phyloP scores from a whole-genome alignment of 2,329 filamentous ascomycete species.

The Aspergillus udagawae region DNA sequence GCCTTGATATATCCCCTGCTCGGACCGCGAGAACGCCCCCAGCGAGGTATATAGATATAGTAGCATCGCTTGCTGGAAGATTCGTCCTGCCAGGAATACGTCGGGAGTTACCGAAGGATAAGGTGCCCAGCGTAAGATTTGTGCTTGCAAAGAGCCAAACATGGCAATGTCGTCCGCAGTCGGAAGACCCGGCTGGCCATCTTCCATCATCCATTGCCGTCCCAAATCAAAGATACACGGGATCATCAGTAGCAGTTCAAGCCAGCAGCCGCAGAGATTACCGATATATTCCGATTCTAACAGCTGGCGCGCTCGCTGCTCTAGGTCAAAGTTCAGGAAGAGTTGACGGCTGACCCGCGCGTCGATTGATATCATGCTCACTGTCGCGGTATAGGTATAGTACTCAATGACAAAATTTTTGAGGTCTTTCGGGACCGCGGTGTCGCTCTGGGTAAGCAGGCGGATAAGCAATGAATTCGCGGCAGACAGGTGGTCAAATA shows the following conservation, averaged over 20 bases:
- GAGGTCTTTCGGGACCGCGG: conserved; percentile 34
- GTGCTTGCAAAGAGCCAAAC: conserved; percentile 42
- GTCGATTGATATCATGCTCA: conserved; percentile 47
- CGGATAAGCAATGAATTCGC: conserved; percentile 42
- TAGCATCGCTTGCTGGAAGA: conserved; percentile 46
- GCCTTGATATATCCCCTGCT: conserved; percentile 24
- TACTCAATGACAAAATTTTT: conserved; percentile 48
- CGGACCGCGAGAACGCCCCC: conserved; percentile 19
- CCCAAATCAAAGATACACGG: conserved; percentile 30
- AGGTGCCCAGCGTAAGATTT: conserved; percentile 41
- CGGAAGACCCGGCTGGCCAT: conserved; percentile 21
- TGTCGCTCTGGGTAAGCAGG: conserved; percentile 32
- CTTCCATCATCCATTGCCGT: conserved; percentile 31
- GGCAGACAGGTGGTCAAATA: conserved; percentile 46
- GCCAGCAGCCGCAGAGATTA: conserved; percentile 29
- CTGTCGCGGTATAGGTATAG: conserved; percentile 46
- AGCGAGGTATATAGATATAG: conserved; percentile 39
- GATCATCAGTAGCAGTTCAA: conserved; percentile 27
- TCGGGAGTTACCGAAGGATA: conserved; percentile 32
- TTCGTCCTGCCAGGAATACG: conserved; percentile 39
- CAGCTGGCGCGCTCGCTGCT: conserved; percentile 31
- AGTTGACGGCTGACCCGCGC: conserved; percentile 26
- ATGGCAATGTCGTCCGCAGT: conserved; percentile 43
- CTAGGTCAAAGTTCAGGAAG: conserved; percentile 41
- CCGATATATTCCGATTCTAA: conserved; percentile 25